These are phyloP conservation scores for Blattamonas nauphoetae DNA, from an alignment of 78 protist genomes.

Conservation along the genomic window DNA sequence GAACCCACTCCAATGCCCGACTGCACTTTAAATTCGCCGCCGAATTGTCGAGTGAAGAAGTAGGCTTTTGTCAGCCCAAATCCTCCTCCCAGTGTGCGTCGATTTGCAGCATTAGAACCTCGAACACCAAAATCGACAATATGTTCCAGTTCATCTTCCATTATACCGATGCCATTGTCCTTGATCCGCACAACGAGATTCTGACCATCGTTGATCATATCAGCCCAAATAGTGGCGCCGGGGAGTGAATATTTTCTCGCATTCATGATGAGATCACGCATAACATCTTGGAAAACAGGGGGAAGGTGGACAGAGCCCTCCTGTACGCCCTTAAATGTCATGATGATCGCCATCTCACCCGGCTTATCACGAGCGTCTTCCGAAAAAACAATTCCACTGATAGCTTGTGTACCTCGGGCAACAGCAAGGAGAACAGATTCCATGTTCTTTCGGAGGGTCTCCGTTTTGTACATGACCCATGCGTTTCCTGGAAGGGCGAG, in stretches of 20 bases:
- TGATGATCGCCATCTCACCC: neutral
- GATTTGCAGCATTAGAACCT: neutral
- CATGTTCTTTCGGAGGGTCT: constrained; percentile 2
- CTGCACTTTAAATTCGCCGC: neutral
- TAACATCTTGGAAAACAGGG: neutral
- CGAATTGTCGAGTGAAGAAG: neutral
- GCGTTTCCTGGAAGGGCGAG: neutral
- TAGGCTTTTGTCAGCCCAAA: constrained; percentile 10
- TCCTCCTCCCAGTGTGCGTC: constrained; percentile 1
- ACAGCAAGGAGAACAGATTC: constrained; percentile 2
- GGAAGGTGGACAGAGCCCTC: neutral
- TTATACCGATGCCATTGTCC: neutral
- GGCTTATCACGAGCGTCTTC: neutral
- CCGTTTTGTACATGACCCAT: constrained; percentile 1
- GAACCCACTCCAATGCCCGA: neutral
- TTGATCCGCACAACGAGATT: neutral
- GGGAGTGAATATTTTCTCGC: neutral
- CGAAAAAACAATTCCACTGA: neutral
- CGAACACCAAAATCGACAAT: neutral
- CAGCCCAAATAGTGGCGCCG: neutral
- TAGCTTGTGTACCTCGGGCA: neutral
- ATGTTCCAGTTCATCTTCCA: neutral
- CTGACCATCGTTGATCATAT: neutral
- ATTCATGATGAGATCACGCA: constrained; percentile 10
- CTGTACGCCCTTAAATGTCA: neutral